phyloP scores from a whole-genome alignment of 2,329 filamentous ascomycete species.

The Lasiodiplodia sp. region DNA sequence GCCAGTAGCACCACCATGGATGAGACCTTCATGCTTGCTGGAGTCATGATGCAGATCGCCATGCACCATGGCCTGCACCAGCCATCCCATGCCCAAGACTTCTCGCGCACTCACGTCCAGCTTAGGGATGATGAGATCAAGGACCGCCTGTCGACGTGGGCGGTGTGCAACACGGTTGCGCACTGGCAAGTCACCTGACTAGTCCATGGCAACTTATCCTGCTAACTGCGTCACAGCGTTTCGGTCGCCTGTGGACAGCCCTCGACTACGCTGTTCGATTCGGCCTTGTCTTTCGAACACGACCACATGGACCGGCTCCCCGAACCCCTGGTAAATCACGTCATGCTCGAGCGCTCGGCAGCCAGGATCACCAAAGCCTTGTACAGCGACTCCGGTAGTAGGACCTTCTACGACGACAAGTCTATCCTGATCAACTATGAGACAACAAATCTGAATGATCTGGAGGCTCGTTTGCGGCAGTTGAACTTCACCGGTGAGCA shows the following conservation, averaged over 20 bases:
- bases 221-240: constrained; percentile 57
- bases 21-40: constrained; percentile 80
- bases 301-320: constrained; percentile 44
- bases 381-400: constrained; percentile 31
- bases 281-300: constrained; percentile 62
- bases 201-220: constrained; percentile 26
- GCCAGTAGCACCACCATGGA: constrained; percentile 83
- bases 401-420: constrained; percentile 30
- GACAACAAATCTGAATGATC: constrained; percentile 30
- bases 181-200: constrained; percentile 62
- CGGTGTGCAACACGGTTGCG: constrained; percentile 83
- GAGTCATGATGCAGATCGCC: constrained; percentile 86
- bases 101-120: constrained; percentile 76
- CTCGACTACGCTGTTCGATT: constrained; percentile 78
- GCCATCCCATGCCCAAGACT: constrained; percentile 83
- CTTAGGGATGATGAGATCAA: constrained; percentile 80
- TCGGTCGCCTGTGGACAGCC: constrained; percentile 87
- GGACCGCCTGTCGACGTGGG: constrained; percentile 82
- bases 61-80: constrained; percentile 84
- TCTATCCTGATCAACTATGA: constrained; percentile 31
- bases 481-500: constrained; percentile 29
- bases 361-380: constrained; percentile 30
- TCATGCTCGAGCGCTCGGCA: constrained; percentile 30
- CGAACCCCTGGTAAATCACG: constrained; percentile 25
- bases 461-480: constrained; percentile 30